Evolutionary conservation across 2,329 filamentous ascomycete genomes (phyloP).

Genomic region (Colletotrichum musae): DNA sequence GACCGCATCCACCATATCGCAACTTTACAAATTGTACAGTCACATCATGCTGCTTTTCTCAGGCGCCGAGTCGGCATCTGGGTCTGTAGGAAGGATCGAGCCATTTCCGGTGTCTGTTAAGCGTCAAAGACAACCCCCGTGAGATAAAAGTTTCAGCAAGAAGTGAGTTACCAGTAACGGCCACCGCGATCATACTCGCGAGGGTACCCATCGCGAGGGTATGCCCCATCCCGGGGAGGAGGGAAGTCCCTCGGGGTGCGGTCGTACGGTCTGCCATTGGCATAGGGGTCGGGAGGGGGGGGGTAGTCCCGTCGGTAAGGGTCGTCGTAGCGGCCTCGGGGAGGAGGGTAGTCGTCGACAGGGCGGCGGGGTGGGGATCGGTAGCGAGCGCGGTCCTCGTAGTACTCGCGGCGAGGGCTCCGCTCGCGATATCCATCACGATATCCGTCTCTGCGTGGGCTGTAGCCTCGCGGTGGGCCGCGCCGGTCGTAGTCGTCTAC

Average conservation of each 20-base stretch:
- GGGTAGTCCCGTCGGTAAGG: conserved; percentile 81
- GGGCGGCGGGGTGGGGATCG: conserved; percentile 85
- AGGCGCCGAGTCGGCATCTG: background rate
- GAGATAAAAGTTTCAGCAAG: conserved; percentile 34
- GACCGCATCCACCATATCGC: background rate
- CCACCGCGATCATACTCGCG: conserved; percentile 66
- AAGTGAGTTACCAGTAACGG: conserved; percentile 63
- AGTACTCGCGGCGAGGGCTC: conserved; percentile 88
- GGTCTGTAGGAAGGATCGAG: background rate
- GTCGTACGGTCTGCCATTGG: conserved; percentile 70
- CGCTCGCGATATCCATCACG: conserved; percentile 89
- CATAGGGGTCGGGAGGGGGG: conserved; percentile 75
- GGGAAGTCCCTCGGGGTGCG: conserved; percentile 65
- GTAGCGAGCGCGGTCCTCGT: conserved; percentile 85
- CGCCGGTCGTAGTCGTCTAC: conserved; percentile 88
- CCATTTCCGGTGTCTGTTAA: conserved; percentile 37
- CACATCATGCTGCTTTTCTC: background rate
- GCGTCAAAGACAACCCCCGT: conserved; percentile 41
- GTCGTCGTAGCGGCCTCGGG: conserved; percentile 80
- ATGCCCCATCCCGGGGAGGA: conserved; percentile 63
- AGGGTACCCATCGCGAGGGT: conserved; percentile 60
- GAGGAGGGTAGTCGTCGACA: conserved; percentile 81
- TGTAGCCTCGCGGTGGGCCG: conserved; percentile 85
- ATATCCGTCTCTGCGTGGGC: conserved; percentile 77
- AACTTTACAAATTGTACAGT: background rate